phyloP scores from a whole-genome alignment of 306 rosid genomes.

The Mimosa pudica region DNA sequence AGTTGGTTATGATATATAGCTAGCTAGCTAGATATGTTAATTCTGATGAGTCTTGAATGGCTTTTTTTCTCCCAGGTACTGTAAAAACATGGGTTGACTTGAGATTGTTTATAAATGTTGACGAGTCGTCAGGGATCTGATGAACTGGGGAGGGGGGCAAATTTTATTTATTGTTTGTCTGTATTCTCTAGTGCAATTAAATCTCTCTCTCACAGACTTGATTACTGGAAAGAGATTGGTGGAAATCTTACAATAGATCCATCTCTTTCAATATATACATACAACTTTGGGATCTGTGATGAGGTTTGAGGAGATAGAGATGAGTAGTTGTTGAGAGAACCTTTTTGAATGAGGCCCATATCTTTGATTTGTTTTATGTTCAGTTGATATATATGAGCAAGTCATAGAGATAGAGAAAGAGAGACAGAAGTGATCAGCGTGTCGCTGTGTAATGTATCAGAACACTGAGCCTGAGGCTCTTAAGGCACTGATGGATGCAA shows the following conservation, averaged over 20 bases:
- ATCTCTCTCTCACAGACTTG: background rate
- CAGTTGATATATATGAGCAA: slow-evolving; percentile 31
- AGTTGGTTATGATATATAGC: background rate
- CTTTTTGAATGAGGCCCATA: slow-evolving; percentile 7
- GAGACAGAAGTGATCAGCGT: slow-evolving; percentile 3
- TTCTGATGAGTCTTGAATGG: background rate
- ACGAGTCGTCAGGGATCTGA: slow-evolving; percentile 1
- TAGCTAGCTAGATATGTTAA: slow-evolving; percentile 15
- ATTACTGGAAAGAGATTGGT: slow-evolving; percentile 5
- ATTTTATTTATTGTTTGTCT: slow-evolving; percentile 28
- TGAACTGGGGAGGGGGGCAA: background rate
- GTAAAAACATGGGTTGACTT: background rate
- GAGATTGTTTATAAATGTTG: slow-evolving; percentile 3
- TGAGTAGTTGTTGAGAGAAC: background rate
- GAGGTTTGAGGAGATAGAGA: slow-evolving; percentile 26
- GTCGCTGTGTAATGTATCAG: slow-evolving; percentile 31
- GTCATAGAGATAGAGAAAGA: slow-evolving; percentile 11
- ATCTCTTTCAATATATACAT: slow-evolving; percentile 6
- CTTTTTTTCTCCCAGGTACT: background rate
- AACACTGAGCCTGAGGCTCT: slow-evolving; percentile 45
- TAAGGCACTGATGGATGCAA: slow-evolving; percentile 37
- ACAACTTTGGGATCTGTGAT: slow-evolving; percentile 40
- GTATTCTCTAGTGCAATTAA: slow-evolving; percentile 9
- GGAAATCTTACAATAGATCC: background rate
- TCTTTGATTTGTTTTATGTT: slow-evolving; percentile 46